Conservation (phyloP, 768 basidiomycete genomes). For the Macrolepiota albuminosa region DNA sequence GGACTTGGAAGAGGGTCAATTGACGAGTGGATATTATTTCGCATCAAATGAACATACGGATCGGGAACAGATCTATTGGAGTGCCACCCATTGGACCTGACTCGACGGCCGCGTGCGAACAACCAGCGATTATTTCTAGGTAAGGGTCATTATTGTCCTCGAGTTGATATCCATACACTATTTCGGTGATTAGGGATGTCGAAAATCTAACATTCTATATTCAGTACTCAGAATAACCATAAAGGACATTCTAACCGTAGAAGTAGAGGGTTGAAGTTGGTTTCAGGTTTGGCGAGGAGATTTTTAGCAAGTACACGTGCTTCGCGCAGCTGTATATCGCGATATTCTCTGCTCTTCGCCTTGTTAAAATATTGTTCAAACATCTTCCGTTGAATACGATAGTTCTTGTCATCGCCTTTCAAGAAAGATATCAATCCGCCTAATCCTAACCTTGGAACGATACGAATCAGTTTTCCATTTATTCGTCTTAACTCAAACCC, state of each 20-base stretch:
- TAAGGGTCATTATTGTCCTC: slow-evolving; percentile 19
- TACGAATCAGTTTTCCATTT: neutral
- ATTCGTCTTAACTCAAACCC: neutral
- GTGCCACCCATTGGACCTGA: slow-evolving; percentile 17
- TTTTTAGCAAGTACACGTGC: slow-evolving; percentile 25
- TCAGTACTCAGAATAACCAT: neutral
- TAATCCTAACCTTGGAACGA: neutral
- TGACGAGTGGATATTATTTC: neutral
- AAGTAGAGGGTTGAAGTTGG: slow-evolving; percentile 3
- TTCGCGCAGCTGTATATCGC: slow-evolving; percentile 23
- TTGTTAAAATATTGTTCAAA: slow-evolving; percentile 17
- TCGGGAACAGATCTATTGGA: slow-evolving; percentile 21
- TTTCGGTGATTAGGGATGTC: slow-evolving; percentile 17
- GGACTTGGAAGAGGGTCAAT: slow-evolving; percentile 3
- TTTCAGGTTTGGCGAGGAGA: slow-evolving; percentile 19
- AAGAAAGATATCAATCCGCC: slow-evolving; percentile 5
- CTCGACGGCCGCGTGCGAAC: slow-evolving; percentile 4
- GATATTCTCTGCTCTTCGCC: slow-evolving; percentile 18
- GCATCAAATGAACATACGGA: slow-evolving; percentile 11
- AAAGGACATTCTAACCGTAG: neutral
- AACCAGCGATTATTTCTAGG: slow-evolving; percentile 14
- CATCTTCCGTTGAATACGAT: slow-evolving; percentile 18
- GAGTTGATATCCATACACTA: slow-evolving; percentile 21
- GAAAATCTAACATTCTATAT: slow-evolving; percentile 14
- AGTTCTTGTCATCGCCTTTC: slow-evolving; percentile 17